Evolutionary conservation across 345 rosid genomes (phyloP), one percentile per base, ranked within the genome.

Genomic region (Nephelium lappaceum): DNA sequence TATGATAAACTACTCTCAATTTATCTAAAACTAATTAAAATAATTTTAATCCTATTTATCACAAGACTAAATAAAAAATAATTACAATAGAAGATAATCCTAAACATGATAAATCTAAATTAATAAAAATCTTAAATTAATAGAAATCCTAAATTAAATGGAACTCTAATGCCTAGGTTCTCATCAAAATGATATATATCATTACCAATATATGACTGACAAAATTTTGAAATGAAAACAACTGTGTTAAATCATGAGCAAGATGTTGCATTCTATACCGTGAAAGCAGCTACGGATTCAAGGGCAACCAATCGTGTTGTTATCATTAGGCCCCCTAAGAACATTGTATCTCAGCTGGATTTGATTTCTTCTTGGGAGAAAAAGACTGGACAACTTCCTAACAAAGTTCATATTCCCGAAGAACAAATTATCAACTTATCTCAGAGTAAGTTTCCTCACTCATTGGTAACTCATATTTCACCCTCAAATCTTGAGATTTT

Each of bases 261-360:
- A 74, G 88, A 85, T 38, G 72, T 83, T 4, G 88, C 88, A 2
- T 19, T 57, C 31, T 86, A 86, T 75, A 86, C 88, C 0, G 58
- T 83, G 31, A 83, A 55, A 69, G 86, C 80, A 24, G 81, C 84
- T 8, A 77, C 73, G 0, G 88, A 86, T 81, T 83, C 85, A 24
- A 76, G 78, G 57, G 76, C 70, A 3, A 80, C 55, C 23, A 86
- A 86, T 39, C 81, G 80, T 3, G 67, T 83, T 11, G 69, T 86
- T 5, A 64, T 83, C 38, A 79, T 45, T 42, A 75, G 85, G 42
- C 83, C 88, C 0, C 76, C 24, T 2, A 62, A 49, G 24, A 86
- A 83, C 57, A 79, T 83, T 63, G 71, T 80, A 2, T 86, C 86
- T 4, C 80, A 81, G 67, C 15, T 79, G n/a, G 80, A 81, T 71